A percentile compares a stretch with the other conserved stretches of the same genome.
Evolutionary conservation across 2,329 filamentous ascomycete genomes (phyloP).

Genomic region (Fusarium zealandicum): DNA sequence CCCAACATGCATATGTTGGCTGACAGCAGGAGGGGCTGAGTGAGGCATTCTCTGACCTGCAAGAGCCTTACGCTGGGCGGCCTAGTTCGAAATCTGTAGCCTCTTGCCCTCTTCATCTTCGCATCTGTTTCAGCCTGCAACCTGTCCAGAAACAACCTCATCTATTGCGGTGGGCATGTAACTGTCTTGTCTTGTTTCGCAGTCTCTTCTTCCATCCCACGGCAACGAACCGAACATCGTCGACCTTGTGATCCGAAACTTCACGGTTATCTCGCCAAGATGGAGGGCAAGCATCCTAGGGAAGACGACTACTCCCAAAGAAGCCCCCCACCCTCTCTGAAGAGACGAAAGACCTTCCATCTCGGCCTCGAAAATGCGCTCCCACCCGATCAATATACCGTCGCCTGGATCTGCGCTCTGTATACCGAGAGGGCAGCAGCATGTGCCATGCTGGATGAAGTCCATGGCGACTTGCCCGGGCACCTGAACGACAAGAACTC

Average conservation of each 20-base stretch:
- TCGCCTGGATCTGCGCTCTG: conserved; percentile 46
- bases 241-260: too few relatives aligned
- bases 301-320: not conserved
- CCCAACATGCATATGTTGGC: not conserved
- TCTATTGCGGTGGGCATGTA: too few relatives aligned
- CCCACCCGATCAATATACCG: conserved; percentile 30
- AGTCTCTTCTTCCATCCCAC: not conserved
- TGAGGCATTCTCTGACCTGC: not conserved
- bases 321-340: not conserved
- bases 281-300: not conserved
- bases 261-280: not conserved
- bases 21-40: not conserved
- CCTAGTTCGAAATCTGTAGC: not conserved
- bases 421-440: conserved; percentile 41
- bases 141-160: too few relatives aligned
- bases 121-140: too few relatives aligned
- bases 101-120: not conserved
- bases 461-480: conserved; percentile 10
- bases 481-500: conserved; percentile 31
- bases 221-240: too few relatives aligned
- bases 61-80: not conserved
- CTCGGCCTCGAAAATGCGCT: not conserved
- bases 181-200: not conserved
- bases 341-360: conserved; percentile 3
- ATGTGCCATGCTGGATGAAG: conserved; percentile 38